Evolutionary conservation across 2,329 filamentous ascomycete species (phyloP), one percentile per base, ranked within the genome.

Genomic region (Alternaria incomplexa): DNA sequence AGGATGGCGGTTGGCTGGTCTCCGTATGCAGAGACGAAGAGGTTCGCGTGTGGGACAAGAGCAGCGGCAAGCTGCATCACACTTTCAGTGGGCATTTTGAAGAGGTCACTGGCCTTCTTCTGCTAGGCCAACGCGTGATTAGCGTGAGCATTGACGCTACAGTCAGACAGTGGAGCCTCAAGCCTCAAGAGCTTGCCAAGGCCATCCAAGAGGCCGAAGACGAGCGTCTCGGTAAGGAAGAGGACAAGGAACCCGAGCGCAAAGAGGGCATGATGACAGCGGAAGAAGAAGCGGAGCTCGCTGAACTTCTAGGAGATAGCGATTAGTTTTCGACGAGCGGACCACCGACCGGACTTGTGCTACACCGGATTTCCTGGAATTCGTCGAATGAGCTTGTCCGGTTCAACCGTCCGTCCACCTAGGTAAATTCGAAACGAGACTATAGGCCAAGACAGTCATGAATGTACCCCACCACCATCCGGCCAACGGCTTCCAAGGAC

Each of bases 1-100:
- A 86, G 44, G 89, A 88, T 1, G 90, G 91, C 5, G 87, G 89
- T 20, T 95, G 92, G 89, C 88, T 96, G 12, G 81, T 97, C 45
- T 97, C 96, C 1, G 94, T 91, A 2, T 97, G 96, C 61, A 86
- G 96, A 69, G 93, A 97, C 74, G 96, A 99, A 80, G 89, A 97
- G 72, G 85, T 99, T 62, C 91, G 96, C 72, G 87, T 98, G 9
- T 99, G 95, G 95, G 91, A 97, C 77, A 81, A 82, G 77, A 83
- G 82, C 44, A 90, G 88, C 9, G 93, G 92, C 5, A 89, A 90
- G 76, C 83, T 96, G 30, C 87, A 91, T 74, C 91, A 91, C 77
- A 86, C 87, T 8, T 89, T 95, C 64, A 86, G 88, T 40, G 96
- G 96, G 0, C 96, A 99, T 81, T 98, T 89, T 75, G 93, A 99